Conservation (phyloP, 257 asterid species). For the Leonotis leonurus region DNA sequence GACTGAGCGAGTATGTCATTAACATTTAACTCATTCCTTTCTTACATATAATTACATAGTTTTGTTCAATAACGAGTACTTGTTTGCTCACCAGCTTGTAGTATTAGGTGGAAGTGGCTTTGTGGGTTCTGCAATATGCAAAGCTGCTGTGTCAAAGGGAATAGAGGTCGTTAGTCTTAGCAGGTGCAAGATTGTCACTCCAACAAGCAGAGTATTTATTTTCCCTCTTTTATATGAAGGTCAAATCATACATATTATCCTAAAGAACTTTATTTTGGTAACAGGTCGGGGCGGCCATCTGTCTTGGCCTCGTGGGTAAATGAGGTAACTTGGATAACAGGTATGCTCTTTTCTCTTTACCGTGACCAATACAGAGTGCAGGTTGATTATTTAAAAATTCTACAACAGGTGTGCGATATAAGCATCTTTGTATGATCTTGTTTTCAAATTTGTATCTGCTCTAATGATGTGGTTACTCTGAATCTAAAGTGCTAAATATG, state of each 20-base stretch:
- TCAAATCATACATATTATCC: neutral
- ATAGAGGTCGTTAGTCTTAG: conserved; percentile 92
- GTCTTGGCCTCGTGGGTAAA: conserved; percentile 75
- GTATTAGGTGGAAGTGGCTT: conserved; percentile 98
- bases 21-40: neutral
- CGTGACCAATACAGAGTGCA: conserved; percentile 3
- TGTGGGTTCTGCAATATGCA: conserved; percentile 96
- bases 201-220: conserved; percentile 8
- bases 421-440: neutral
- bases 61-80: conserved; percentile 10
- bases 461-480: neutral
- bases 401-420: neutral
- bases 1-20: conserved; percentile 60
- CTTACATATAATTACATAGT: neutral
- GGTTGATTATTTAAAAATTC: neutral
- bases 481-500: neutral
- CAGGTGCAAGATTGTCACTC: conserved; percentile 51
- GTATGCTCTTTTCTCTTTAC: conserved; percentile 44
- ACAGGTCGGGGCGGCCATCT: conserved; percentile 83
- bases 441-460: neutral
- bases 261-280: conserved; percentile 8
- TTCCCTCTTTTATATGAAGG: conserved; percentile 14
- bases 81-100: conserved; percentile 53
- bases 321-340: conserved; percentile 92
- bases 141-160: conserved; percentile 96